Evolutionary conservation across 2,329 filamentous ascomycete genomes (phyloP).

Genomic region (Epichloe sibirici): DNA sequence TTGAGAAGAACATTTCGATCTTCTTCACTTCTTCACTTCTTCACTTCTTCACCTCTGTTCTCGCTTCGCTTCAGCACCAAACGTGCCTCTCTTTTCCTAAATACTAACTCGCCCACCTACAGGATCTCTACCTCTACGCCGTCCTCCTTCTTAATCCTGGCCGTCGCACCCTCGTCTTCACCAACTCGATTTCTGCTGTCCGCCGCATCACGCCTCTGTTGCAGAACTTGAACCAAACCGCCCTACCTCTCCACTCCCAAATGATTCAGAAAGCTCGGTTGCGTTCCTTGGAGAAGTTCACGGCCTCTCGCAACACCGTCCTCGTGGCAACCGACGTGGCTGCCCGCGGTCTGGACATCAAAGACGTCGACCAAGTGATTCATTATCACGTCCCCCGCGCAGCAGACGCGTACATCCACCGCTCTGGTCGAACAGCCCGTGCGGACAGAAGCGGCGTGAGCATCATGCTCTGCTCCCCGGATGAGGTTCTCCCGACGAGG

Average conservation of each 20-base stretch:
- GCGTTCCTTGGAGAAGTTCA: slow-evolving; percentile 85
- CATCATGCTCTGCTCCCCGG: slow-evolving; percentile 78
- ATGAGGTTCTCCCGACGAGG: slow-evolving; percentile 77
- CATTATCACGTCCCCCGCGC: slow-evolving; percentile 92
- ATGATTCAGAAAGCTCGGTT: slow-evolving; percentile 94
- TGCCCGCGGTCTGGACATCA: slow-evolving; percentile 86
- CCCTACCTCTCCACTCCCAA: slow-evolving; percentile 73
- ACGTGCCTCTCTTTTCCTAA: too few relatives aligned
- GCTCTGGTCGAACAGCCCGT: slow-evolving; percentile 86
- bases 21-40: background rate
- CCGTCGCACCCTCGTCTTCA: slow-evolving; percentile 77
- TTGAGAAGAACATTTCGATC: background rate
- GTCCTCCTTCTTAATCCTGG: slow-evolving; percentile 72
- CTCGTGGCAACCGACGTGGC: slow-evolving; percentile 90
- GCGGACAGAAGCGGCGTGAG: slow-evolving; percentile 67
- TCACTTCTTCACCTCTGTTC: background rate
- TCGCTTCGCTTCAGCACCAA: too few relatives aligned
- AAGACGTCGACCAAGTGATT: slow-evolving; percentile 74
- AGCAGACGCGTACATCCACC: slow-evolving; percentile 89
- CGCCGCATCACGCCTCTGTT: slow-evolving; percentile 76
- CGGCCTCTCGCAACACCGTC: slow-evolving; percentile 51
- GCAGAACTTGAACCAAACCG: slow-evolving; percentile 66
- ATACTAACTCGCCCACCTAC: slow-evolving; percentile 6
- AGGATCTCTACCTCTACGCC: slow-evolving; percentile 88
- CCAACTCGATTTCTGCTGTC: slow-evolving; percentile 90